Evolutionary conservation across 1,284 basidiomycete species (phyloP).

Genomic region (Inonotus obliquus): DNA sequence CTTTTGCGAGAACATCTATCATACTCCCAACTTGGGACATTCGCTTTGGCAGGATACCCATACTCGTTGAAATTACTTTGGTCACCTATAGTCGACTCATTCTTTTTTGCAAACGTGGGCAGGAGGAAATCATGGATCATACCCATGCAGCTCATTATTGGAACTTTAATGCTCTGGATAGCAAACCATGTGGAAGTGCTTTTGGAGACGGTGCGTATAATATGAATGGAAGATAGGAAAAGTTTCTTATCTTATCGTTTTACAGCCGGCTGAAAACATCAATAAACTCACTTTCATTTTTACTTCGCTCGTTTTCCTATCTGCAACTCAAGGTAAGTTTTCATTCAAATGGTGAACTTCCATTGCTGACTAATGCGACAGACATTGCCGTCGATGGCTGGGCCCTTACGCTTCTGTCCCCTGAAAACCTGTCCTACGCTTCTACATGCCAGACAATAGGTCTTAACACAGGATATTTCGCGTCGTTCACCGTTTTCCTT

Average conservation of each 20-base stretch:
- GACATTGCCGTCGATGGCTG: conserved; percentile 99
- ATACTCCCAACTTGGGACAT: conserved; percentile 94
- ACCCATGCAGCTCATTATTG: conserved; percentile 92
- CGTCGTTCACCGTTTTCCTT: conserved; percentile 96
- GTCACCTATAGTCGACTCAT: conserved; percentile 96
- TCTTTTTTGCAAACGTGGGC: conserved; percentile 79
- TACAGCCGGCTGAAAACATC: conserved; percentile 78
- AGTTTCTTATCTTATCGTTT: conserved; percentile 7
- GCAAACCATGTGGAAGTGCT: conserved; percentile 77
- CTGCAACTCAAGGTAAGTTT: conserved; percentile 88
- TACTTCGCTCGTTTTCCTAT: conserved; percentile 88
- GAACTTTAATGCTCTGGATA: conserved; percentile 84
- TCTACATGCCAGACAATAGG: conserved; percentile 98
- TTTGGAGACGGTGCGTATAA: conserved; percentile 69
- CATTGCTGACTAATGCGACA: conserved; percentile 27
- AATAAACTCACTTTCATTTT: conserved; percentile 82
- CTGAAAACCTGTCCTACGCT: conserved; percentile 94
- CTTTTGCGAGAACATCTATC: conserved; percentile 91
- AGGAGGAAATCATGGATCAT: conserved; percentile 98
- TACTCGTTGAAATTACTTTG: conserved; percentile 97
- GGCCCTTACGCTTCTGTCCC: conserved; percentile 94
- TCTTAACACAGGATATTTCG: conserved; percentile 93
- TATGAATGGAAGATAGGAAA: conserved; percentile 1
- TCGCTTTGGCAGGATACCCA: conserved; percentile 92
- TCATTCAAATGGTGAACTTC: neutral